Conservation (phyloP, 345 rosid species). For the Hypericum androsaemum region DNA sequence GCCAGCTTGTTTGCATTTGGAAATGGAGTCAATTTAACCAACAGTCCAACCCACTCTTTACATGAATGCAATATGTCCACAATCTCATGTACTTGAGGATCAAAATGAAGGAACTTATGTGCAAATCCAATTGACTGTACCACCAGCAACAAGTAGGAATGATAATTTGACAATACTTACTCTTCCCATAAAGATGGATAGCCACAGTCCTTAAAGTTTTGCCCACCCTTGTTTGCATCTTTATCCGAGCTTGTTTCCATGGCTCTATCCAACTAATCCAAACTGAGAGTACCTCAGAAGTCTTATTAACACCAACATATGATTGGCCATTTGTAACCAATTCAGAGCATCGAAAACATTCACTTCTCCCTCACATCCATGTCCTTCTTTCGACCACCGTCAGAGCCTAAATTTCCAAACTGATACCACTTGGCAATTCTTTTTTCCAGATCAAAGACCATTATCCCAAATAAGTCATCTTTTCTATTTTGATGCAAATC, state of each 20-base stretch:
- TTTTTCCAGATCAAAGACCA: no score
- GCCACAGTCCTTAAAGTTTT: conserved; percentile 23
- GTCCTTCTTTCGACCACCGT: no score
- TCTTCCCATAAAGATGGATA: conserved; percentile 60
- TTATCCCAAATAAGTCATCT: no score
- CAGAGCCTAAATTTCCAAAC: no score
- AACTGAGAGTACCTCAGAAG: conserved; percentile 66
- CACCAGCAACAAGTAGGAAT: conserved; percentile 74
- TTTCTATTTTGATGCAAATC: no score
- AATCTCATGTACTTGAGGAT: conserved; percentile 61
- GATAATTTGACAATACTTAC: conserved; percentile 70
- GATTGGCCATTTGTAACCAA: no score
- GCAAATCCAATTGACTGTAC: conserved; percentile 93
- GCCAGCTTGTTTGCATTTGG: conserved; percentile 50
- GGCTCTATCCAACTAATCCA: conserved; percentile 81
- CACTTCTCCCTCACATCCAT: no score
- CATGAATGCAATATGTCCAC: conserved; percentile 56
- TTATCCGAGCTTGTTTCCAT: conserved; percentile 44
- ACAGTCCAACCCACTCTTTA: conserved; percentile 49
- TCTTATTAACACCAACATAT: conserved; percentile 71
- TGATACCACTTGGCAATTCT: no score
- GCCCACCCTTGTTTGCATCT: conserved; percentile 30
- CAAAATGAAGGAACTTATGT: conserved; percentile 85
- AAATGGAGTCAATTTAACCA: conserved; percentile 53
- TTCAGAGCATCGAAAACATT: no score